phyloP scores from a whole-genome alignment of 495 filamentous ascomycete species.

The Hyphodiscus hymeniophilus region DNA sequence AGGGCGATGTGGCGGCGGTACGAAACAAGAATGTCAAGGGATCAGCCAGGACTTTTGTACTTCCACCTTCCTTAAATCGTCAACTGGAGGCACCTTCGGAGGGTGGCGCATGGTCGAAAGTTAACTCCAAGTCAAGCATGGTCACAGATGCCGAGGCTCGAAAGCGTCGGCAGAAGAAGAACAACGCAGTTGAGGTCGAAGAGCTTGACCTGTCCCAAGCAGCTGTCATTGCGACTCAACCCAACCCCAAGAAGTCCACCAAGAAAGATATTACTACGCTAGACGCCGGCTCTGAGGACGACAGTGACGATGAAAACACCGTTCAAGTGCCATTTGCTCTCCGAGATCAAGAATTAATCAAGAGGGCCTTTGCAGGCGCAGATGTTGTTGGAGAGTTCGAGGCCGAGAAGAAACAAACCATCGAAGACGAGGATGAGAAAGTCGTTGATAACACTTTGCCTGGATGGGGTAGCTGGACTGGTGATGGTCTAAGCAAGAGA shows the following conservation, averaged over 20 bases:
- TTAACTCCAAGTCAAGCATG: slow-evolving; percentile 13
- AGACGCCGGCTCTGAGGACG: slow-evolving; percentile 41
- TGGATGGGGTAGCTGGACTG: slow-evolving; percentile 89
- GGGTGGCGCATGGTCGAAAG: slow-evolving; percentile 30
- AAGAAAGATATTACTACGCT: slow-evolving; percentile 8
- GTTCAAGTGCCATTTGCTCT: slow-evolving; percentile 53
- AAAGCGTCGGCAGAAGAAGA: slow-evolving; percentile 28
- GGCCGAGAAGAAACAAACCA: slow-evolving; percentile 65
- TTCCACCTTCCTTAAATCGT: not conserved
- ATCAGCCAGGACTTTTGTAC: not conserved
- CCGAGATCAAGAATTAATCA: slow-evolving; percentile 73
- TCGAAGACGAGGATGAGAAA: slow-evolving; percentile 77
- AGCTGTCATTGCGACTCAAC: slow-evolving; percentile 24
- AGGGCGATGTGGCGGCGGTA: not conserved
- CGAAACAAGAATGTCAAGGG: slow-evolving; percentile 4
- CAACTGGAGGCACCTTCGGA: slow-evolving; percentile 4
- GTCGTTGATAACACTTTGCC: slow-evolving; percentile 76
- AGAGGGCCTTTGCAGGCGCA: slow-evolving; percentile 80
- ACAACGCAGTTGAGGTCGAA: slow-evolving; percentile 19
- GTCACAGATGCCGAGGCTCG: slow-evolving; percentile 18
- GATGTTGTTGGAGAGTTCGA: slow-evolving; percentile 80
- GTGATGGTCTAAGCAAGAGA: slow-evolving; percentile 62
- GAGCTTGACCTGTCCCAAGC: slow-evolving; percentile 34
- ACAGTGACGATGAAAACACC: slow-evolving; percentile 26
- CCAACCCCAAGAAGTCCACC: slow-evolving; percentile 20